Conservation (phyloP, 331 rosid genomes). For the Erythrophleum ivorense region DNA sequence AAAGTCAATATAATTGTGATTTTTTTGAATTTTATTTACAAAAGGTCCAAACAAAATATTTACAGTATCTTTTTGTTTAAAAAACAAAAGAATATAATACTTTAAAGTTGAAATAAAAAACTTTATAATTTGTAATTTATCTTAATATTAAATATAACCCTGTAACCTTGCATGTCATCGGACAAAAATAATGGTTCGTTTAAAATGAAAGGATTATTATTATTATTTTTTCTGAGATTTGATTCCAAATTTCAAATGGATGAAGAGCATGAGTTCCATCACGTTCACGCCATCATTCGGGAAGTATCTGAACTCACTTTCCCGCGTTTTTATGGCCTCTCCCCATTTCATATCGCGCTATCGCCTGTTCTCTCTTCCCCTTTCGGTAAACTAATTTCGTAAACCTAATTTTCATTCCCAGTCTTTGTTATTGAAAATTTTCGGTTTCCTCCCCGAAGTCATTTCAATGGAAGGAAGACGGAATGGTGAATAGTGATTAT, state of each 20-base stretch:
- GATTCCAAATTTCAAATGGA: not conserved
- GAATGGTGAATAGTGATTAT: not conserved
- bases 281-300: not conserved
- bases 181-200: not conserved
- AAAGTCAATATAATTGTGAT: too few relatives aligned
- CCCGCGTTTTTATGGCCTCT: constrained; percentile 18
- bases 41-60: too few relatives aligned
- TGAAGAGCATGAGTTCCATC: not conserved
- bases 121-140: too few relatives aligned
- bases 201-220: not conserved
- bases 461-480: not conserved
- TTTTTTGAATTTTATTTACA: too few relatives aligned
- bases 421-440: not conserved
- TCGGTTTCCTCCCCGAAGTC: not conserved
- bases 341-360: not conserved
- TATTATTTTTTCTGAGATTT: not conserved
- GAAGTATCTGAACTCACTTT: constrained; percentile 1
- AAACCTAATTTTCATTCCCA: not conserved
- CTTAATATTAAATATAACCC: too few relatives aligned
- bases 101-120: too few relatives aligned
- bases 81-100: too few relatives aligned
- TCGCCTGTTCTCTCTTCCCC: not conserved
- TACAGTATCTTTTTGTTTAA: too few relatives aligned
- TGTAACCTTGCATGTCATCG: too few relatives aligned
- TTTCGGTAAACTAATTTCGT: not conserved